A percentile compares a stretch with the other conserved stretches of the same genome.
Conservation (phyloP, 1,139 yeast species). For the Taphrina pruni region DNA sequence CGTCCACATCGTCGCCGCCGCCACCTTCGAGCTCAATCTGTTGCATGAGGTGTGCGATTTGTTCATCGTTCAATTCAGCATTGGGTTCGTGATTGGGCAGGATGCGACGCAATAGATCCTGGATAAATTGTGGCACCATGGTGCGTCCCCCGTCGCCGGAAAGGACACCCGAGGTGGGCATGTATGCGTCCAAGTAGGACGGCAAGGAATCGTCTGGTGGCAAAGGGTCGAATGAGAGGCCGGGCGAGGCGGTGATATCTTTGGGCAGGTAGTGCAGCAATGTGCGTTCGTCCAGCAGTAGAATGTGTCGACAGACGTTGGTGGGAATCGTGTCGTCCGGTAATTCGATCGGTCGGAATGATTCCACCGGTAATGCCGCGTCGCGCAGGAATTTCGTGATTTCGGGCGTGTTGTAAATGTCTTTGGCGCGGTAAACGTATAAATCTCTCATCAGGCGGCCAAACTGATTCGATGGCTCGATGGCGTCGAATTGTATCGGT, state of each 20-base stretch:
- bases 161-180: conserved; percentile 12
- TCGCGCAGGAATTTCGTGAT: conserved; percentile 45
- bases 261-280: conserved; percentile 39
- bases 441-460: conserved; percentile 47
- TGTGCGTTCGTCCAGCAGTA: conserved; percentile 47
- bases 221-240: conserved; percentile 41
- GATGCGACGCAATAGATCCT: conserved; percentile 11
- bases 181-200: conserved; percentile 23
- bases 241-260: conserved; percentile 24
- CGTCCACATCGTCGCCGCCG: neutral
- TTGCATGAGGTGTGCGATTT: conserved; percentile 16
- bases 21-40: conserved; percentile 15
- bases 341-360: conserved; percentile 41
- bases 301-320: conserved; percentile 48
- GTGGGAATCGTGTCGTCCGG: conserved; percentile 45
- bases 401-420: conserved; percentile 48
- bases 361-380: conserved; percentile 42
- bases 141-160: neutral
- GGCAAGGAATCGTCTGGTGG: conserved; percentile 42
- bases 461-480: conserved; percentile 45
- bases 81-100: conserved; percentile 5
- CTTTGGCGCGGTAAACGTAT: conserved; percentile 48
- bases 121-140: conserved; percentile 26
- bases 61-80: conserved; percentile 9
- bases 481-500: conserved; percentile 42